Evolutionary conservation across 805 yeast genomes (phyloP), one percentile per base, ranked within the genome.

Genomic region (Teunomyces atbi): DNA sequence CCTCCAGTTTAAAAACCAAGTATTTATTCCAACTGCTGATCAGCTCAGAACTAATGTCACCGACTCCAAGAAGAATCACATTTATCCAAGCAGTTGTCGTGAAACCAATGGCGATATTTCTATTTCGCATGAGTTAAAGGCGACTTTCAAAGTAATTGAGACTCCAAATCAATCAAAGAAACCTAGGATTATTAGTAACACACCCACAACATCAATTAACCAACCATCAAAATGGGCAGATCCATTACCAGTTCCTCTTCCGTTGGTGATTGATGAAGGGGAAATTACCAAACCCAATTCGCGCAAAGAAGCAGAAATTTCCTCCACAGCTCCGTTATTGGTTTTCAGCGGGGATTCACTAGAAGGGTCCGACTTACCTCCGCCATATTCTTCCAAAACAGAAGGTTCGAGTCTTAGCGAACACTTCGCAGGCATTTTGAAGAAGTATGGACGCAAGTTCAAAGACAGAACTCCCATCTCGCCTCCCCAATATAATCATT

Each of bases 131-230:
- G 36, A 23, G 7, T 20, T 53, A 18, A 51, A 50, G 42, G 43
- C 49, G 11, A 27, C 46, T n/a, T 41, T 53, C n/a, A 54, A 52
- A 32, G 46, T 53, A 12, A 30, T 30, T 30, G 18, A 30, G 40
- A 49, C 20, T 23, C 26, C 26, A 52, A 52, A 20, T 23, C 10
- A 27, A 20, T 6, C 19, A 6, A 5, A 12, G 18, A 19, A 19
- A 21, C 11, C 28, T 15, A 20, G 27, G 26, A 36, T 13, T 26
- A n/a, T 6, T 6, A 21, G 7, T n/a, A n/a, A 11, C 13, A 34
- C 37, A 8, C 26, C 26, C 6, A 23, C 11, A 2, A 23, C 3
- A 1, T 11, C 26, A 23, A 23, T 23, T 4, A 10, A 7, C 26
- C 26, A 23, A 7, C 4, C 26, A 23, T 7, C 26, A 23, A 23